phyloP scores from a whole-genome alignment of 805 yeast species.

The Saccharomyces mikatae region DNA sequence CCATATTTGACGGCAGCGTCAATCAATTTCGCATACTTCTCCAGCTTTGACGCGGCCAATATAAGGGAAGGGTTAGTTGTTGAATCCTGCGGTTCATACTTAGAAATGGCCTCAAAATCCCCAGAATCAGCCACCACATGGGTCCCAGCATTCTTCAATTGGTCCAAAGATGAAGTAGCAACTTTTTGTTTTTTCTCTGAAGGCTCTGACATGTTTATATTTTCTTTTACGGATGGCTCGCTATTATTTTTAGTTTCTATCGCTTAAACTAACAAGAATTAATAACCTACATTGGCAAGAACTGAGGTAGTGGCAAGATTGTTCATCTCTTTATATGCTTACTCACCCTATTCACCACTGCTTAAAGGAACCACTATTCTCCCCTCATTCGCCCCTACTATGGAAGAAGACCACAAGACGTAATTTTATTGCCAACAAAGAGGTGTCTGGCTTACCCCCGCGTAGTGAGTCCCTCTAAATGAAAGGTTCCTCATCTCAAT shows the following conservation, averaged over 20 bases:
- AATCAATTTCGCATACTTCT: constrained; percentile 80
- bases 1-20: constrained; percentile 88
- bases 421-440: background rate
- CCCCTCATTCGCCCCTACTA: background rate
- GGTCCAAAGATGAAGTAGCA: constrained; percentile 65
- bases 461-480: background rate
- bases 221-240: background rate
- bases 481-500: background rate
- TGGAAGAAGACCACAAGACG: background rate
- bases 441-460: background rate
- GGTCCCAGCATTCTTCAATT: constrained; percentile 91
- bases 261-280: background rate
- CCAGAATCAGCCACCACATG: constrained; percentile 98
- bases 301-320: background rate
- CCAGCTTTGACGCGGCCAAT: constrained; percentile 87
- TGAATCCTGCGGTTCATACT: constrained; percentile 98
- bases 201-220: constrained; percentile 17
- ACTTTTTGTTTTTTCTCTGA: constrained; percentile 33
- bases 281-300: background rate
- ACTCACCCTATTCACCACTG: background rate
- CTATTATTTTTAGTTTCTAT: background rate
- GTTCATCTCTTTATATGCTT: background rate
- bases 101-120: constrained; percentile 95
- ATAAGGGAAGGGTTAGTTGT: constrained; percentile 98
- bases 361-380: background rate